Evolutionary conservation across 2,329 filamentous ascomycete species (phyloP), one percentile per base, ranked within the genome.

Genomic region (Botryosphaeria dothidea): DNA sequence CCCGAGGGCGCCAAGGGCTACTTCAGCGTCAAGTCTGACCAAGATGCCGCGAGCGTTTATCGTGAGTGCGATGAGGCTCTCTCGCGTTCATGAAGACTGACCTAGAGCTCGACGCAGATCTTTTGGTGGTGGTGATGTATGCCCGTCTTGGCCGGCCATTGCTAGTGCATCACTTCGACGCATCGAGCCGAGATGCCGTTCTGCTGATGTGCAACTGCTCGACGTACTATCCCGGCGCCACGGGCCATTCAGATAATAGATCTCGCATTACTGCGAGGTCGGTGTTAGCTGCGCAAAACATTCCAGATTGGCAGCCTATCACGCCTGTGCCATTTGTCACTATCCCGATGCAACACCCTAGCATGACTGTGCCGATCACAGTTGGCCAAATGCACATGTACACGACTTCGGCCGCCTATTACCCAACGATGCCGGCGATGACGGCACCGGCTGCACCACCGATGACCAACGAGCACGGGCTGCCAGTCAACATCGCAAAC

Each of bases 401-500:
- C 17, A 17, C 51, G 2, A 21, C 21, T 1, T 15, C 38, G 68
- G 73, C 49, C 45, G 67, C 15, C 43, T 69, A n/a, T 67, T 68
- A 52, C 64, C 66, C 31, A 64, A 66, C n/a, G 43, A 46, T 65
- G 11, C 56, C 68, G 11, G 49, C 63, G 1, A 23, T 63, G 21
- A 45, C 34, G 17, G n/a, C 45, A 25, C 25, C 56, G 17, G 13
- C 21, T 3, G 46, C 3, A n/a, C 51, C 45, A 3, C 51, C 36
- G 25, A 63, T 49, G 41, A 68, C 71, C 27, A 77, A 68, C 65
- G 69, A 69, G 17, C 71, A 67, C 29, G 75, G 76, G 2, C 71
- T 78, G 49, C 73, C 75, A 11, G 75, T 79, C 29, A 79, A 78
- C 51, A 66, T 76, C n/a, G 69, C 68, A n/a, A 67, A 71, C n/a